Evolutionary conservation across 192 early-diverging fungal genomes (phyloP), one percentile per base, ranked within the genome.

Genomic region (Phycomyces blakesleeanus): DNA sequence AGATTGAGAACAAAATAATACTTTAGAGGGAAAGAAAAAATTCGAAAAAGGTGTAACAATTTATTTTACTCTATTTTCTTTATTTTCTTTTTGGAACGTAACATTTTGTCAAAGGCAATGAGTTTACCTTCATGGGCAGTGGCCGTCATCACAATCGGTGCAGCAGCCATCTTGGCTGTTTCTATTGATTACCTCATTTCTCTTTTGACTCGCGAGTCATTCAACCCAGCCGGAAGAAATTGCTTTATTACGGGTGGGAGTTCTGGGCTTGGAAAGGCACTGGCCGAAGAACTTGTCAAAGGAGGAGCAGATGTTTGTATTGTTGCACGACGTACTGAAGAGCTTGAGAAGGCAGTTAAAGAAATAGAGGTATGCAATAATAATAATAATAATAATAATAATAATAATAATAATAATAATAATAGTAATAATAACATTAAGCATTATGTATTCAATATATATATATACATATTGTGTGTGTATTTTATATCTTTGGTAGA

Each of bases 161-260:
- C 63, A 24, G 59, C 63, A 8, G 49, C 54, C 22, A 59, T 60
- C 7, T 44, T 49, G 5, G 34, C 68, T 1, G 38, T 66, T 25
- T 21, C 47, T 0, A 25, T 51, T 22, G 57, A 71, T 27, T 42
- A 15, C 11, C 10, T 76, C n/a, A 67, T 71, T 34, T 26, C 26
- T 42, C 26, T 51, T 6, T 26, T 63, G 2, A 68, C 59, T 15
- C 59, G 61, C 16, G 38, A 53, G 3, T 68, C 74, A 16, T 72
- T 82, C n/a, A 50, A 73, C 15, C 82, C 81, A 16, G 73, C 57
- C 25, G 73, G 63, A 61, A 83, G 88, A 68, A 87, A 89, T 70
- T 86, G 81, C 40, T 88, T 87, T 59, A 78, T 92, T 54, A 89
- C 90, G 0, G 89, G 89, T 55, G 88, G 87, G 59, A 89, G 88